phyloP scores from a whole-genome alignment of 2,329 filamentous ascomycete species.

The Stemphylium vesicarium region DNA sequence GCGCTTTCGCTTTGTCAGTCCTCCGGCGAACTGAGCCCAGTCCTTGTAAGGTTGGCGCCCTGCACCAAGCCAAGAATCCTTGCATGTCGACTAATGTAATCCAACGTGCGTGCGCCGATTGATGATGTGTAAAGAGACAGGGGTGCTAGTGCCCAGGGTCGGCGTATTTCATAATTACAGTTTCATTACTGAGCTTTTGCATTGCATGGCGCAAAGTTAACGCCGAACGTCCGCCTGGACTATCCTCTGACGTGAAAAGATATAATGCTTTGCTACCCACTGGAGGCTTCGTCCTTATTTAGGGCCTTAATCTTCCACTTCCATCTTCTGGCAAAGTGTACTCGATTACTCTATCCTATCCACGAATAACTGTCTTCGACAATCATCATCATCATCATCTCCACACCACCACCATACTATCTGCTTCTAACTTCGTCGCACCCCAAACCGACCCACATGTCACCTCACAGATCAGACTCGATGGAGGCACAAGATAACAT shows the following conservation, averaged over 20 bases:
- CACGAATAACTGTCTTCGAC: slow-evolving; percentile 11
- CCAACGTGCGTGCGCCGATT: slow-evolving; percentile 42
- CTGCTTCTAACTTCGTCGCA: not conserved
- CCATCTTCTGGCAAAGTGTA: slow-evolving; percentile 10
- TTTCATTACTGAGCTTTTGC: slow-evolving; percentile 36
- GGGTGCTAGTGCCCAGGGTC: slow-evolving; percentile 33
- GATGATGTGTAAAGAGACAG: slow-evolving; percentile 39
- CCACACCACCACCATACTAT: not conserved
- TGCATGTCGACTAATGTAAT: slow-evolving; percentile 41
- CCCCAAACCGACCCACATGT: slow-evolving; percentile 29
- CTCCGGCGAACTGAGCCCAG: slow-evolving; percentile 34
- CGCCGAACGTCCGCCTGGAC: slow-evolving; percentile 47
- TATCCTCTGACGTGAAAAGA: slow-evolving; percentile 48
- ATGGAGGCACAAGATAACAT: slow-evolving; percentile 55
- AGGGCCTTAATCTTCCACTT: slow-evolving; percentile 34
- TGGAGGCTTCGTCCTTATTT: slow-evolving; percentile 35
- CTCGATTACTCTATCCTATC: slow-evolving; percentile 7
- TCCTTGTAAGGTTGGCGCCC: slow-evolving; percentile 48
- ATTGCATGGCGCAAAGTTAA: slow-evolving; percentile 29
- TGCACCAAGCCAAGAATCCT: slow-evolving; percentile 39
- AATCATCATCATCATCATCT: not conserved
- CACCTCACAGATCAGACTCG: slow-evolving; percentile 45
- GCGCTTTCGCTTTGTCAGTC: slow-evolving; percentile 43
- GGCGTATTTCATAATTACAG: slow-evolving; percentile 39
- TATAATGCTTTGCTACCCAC: slow-evolving; percentile 48